These are phyloP conservation scores for Rhodotorula kratochvilovae DNA, from an alignment of 768 basidiomycete genomes.

Conservation along the genomic window DNA sequence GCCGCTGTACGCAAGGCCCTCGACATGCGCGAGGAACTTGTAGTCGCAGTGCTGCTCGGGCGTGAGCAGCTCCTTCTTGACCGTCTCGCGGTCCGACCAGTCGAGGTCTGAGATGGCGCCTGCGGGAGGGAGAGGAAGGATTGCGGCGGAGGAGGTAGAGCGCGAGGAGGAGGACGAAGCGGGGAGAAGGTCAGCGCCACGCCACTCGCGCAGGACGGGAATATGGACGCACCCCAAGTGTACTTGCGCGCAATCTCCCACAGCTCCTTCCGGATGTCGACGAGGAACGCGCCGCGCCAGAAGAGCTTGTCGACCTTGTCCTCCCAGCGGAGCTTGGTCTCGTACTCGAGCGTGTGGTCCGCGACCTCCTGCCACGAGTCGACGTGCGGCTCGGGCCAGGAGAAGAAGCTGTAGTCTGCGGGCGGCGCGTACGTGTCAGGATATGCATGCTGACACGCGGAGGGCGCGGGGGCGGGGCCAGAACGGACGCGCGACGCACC, in stretches of 20 bases:
- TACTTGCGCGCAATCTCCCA: slow-evolving; percentile 12
- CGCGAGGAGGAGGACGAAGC: not conserved
- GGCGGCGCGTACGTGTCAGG: no score
- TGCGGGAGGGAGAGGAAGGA: not conserved
- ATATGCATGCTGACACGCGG: no score
- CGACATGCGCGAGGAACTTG: slow-evolving; percentile 36
- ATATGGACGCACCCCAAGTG: slow-evolving; percentile 31
- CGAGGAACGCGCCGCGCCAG: slow-evolving; percentile 34
- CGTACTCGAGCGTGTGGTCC: slow-evolving; percentile 26
- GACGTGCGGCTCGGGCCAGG: slow-evolving; percentile 35
- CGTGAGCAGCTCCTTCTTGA: slow-evolving; percentile 25
- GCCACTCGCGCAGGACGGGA: no score
- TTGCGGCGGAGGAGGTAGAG: not conserved
- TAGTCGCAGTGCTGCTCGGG: slow-evolving; percentile 36
- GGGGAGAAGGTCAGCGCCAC: not conserved
- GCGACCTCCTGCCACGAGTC: slow-evolving; percentile 24
- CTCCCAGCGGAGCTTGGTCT: slow-evolving; percentile 23
- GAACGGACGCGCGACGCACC: not conserved
- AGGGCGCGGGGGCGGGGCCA: no score
- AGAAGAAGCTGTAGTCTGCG: slow-evolving; percentile 23
- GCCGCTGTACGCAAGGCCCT: slow-evolving; percentile 32
- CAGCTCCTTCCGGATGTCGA: slow-evolving; percentile 35
- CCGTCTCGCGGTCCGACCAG: slow-evolving; percentile 16
- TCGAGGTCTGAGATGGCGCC: slow-evolving; percentile 26
- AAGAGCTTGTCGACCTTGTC: slow-evolving; percentile 36